phyloP scores from a whole-genome alignment of 257 asterid species.

The Solanum piurae region DNA sequence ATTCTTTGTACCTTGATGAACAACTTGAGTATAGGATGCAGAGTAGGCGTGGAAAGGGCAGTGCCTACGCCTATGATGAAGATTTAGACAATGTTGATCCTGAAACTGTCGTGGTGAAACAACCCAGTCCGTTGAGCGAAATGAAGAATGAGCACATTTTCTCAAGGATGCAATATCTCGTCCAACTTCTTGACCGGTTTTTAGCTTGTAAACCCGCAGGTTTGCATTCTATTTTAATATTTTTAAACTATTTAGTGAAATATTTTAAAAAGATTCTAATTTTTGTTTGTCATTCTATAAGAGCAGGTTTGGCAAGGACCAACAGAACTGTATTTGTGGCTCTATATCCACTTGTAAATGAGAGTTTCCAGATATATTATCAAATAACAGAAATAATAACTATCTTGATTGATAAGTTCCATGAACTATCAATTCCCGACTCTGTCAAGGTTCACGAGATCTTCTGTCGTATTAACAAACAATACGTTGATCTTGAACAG shows the following conservation, averaged over 20 bases:
- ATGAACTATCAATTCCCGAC: slow-evolving; percentile 57
- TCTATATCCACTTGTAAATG: slow-evolving; percentile 62
- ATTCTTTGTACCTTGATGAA: slow-evolving; percentile 71
- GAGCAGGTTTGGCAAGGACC: slow-evolving; percentile 54
- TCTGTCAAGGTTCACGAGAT: slow-evolving; percentile 60
- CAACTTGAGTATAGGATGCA: slow-evolving; percentile 80
- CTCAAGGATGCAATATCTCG: slow-evolving; percentile 49
- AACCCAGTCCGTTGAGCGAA: slow-evolving; percentile 40
- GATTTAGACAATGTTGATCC: slow-evolving; percentile 17
- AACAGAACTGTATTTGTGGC: slow-evolving; percentile 63
- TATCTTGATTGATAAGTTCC: slow-evolving; percentile 59
- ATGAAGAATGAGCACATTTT: slow-evolving; percentile 50
- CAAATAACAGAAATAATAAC: slow-evolving; percentile 61
- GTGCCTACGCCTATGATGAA: slow-evolving; percentile 21
- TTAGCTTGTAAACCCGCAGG: slow-evolving; percentile 85
- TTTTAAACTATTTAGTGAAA: background rate
- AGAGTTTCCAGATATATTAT: slow-evolving; percentile 60
- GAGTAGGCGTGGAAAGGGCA: slow-evolving; percentile 34
- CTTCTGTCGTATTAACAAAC: slow-evolving; percentile 66
- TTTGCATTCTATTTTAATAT: background rate
- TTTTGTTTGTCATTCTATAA: background rate
- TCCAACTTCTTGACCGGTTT: slow-evolving; percentile 76
- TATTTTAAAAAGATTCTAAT: background rate
- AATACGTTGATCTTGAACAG: slow-evolving; percentile 60
- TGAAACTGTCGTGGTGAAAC: slow-evolving; percentile 6